Evolutionary conservation across 495 filamentous ascomycete species (phyloP).

Genomic region (Penicilliopsis zonata): DNA sequence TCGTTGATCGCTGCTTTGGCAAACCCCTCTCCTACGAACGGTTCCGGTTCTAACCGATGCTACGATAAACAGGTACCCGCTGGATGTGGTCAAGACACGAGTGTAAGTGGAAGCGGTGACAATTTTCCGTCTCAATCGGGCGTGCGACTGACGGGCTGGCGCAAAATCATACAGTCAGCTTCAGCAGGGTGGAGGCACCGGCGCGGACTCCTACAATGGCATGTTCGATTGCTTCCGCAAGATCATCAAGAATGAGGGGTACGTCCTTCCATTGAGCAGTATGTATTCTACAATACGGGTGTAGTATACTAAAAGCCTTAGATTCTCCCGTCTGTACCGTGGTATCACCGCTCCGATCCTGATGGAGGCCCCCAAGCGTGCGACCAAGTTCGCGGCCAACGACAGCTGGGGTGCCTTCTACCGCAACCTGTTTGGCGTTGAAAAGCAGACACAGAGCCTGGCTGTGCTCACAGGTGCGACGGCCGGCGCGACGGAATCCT

Average conservation of each 20-base stretch:
- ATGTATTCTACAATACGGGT: background rate
- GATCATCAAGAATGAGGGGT: slow-evolving; percentile 93
- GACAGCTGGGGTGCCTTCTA: slow-evolving; percentile 95
- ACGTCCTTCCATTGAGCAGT: slow-evolving; percentile 16
- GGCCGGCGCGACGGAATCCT: slow-evolving; percentile 89
- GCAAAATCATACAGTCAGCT: slow-evolving; percentile 50
- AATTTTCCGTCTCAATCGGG: background rate
- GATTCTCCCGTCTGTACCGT: slow-evolving; percentile 81
- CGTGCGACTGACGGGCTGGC: background rate
- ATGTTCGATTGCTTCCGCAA: slow-evolving; percentile 97
- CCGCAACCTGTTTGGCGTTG: slow-evolving; percentile 64
- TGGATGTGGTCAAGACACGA: slow-evolving; percentile 97
- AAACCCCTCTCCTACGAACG: no score
- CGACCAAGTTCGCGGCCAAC: slow-evolving; percentile 97
- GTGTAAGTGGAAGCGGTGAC: slow-evolving; percentile 42
- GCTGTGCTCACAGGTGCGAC: slow-evolving; percentile 88
- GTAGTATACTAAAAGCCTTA: slow-evolving; percentile 16
- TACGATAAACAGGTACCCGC: slow-evolving; percentile 66
- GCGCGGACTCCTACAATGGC: slow-evolving; percentile 78
- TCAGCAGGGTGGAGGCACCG: slow-evolving; percentile 51
- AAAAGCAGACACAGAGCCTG: slow-evolving; percentile 81
- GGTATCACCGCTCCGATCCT: slow-evolving; percentile 92
- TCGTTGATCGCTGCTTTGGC: slow-evolving; percentile 4
- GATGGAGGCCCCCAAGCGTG: slow-evolving; percentile 98
- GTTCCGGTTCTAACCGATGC: background rate